phyloP scores from a whole-genome alignment of 805 yeast genomes.

The Ogataea chonburiensis region DNA sequence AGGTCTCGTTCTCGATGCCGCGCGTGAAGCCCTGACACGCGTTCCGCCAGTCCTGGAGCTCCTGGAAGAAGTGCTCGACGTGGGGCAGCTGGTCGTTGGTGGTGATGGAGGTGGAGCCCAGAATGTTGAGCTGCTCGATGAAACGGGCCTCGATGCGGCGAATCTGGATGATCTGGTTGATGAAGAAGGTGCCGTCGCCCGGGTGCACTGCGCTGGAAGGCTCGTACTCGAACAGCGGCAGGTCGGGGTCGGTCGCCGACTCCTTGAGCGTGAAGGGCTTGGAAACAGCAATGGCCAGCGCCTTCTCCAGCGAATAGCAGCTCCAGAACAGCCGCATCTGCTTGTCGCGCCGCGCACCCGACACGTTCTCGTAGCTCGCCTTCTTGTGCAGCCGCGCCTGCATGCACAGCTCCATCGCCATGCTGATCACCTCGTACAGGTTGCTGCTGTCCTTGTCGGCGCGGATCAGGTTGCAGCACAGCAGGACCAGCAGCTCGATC shows the following conservation, averaged over 20 bases:
- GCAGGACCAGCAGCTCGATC: constrained; percentile 50
- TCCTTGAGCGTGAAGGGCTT: constrained; percentile 56
- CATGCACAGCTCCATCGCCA: constrained; percentile 49
- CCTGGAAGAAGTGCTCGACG: constrained; percentile 52
- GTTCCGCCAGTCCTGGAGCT: constrained; percentile 56
- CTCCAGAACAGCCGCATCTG: constrained; percentile 63
- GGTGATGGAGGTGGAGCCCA: constrained; percentile 30
- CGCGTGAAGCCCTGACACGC: constrained; percentile 46
- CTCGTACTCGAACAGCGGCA: constrained; percentile 51
- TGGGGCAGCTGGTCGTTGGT: constrained; percentile 43
- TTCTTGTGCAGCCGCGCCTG: constrained; percentile 37
- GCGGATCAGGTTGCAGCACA: constrained; percentile 55
- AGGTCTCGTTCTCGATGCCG: constrained; percentile 58
- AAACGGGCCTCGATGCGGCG: constrained; percentile 60
- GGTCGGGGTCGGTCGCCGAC: constrained; percentile 42
- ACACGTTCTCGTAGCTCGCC: constrained; percentile 33
- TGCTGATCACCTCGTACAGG: constrained; percentile 51
- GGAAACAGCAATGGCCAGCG: constrained; percentile 61
- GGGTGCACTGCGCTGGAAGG: constrained; percentile 39
- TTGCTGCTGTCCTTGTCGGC: constrained; percentile 60
- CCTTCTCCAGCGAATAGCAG: constrained; percentile 58
- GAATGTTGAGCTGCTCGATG: constrained; percentile 49
- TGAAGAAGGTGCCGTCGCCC: constrained; percentile 39
- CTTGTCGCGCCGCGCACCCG: constrained; percentile 32
- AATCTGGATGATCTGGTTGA: constrained; percentile 55